These are phyloP conservation scores for Meripilus lineatus DNA, from an alignment of 1,284 basidiomycete genomes.

Conservation along the genomic window DNA sequence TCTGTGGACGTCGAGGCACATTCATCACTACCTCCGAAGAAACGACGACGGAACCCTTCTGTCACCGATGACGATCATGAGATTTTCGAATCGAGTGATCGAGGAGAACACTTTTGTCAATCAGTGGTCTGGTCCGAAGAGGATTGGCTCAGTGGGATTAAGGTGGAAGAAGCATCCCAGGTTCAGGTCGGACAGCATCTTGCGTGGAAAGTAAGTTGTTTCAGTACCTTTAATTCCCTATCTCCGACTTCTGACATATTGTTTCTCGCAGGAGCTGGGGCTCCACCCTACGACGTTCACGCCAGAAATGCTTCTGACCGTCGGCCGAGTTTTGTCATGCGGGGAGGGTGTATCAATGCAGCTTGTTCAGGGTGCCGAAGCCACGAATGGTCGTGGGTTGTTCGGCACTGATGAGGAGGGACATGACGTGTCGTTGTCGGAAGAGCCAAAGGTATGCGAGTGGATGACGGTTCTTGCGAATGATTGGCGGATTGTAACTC, in stretches of 20 bases:
- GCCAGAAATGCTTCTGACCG: constrained; percentile 44
- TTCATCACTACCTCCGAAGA: too few species aligned
- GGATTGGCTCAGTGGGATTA: constrained; percentile 35
- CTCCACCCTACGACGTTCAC: constrained; percentile 49
- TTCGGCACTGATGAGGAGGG: constrained; percentile 15
- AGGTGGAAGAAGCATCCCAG: constrained; percentile 27
- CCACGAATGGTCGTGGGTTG: constrained; percentile 16
- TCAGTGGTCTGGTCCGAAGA: too few species aligned
- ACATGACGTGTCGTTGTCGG: constrained; percentile 14
- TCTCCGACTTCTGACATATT: not conserved
- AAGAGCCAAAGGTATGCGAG: constrained; percentile 18
- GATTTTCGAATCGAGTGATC: too few species aligned
- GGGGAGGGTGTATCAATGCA: constrained; percentile 25
- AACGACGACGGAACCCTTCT: too few species aligned
- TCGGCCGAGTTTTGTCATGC: constrained; percentile 33
- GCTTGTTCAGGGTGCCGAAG: constrained; percentile 21
- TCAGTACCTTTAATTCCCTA: not conserved
- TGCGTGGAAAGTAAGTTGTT: constrained; percentile 47
- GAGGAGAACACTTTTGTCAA: too few species aligned
- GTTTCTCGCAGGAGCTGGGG: constrained; percentile 37
- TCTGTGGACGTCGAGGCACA: too few species aligned
- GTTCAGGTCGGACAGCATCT: constrained; percentile 34
- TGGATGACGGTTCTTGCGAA: constrained; percentile 24
- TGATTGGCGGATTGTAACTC: constrained; percentile 25
- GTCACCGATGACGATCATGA: too few species aligned